These are phyloP conservation scores for Calocera viscosa DNA, from an alignment of 768 basidiomycete genomes.

Conservation along the genomic window DNA sequence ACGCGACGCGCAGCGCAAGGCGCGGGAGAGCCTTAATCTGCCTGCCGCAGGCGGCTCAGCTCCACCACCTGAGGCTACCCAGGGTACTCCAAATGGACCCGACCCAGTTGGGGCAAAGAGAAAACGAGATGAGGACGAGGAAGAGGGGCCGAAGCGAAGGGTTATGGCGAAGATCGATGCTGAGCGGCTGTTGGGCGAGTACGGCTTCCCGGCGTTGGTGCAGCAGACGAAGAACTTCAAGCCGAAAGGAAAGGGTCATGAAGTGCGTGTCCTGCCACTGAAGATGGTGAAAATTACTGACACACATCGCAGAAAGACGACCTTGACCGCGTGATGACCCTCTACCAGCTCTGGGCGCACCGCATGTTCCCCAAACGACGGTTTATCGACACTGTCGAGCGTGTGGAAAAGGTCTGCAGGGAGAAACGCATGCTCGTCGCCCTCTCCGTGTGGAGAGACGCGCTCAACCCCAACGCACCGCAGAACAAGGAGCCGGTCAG, in stretches of 20 bases:
- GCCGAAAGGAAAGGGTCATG: conserved; percentile 80
- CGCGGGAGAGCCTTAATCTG: background rate
- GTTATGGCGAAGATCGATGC: conserved; percentile 58
- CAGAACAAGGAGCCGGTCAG: conserved; percentile 10
- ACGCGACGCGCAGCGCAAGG: conserved; percentile 5
- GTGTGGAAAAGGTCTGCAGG: conserved; percentile 81
- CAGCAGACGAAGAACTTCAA: conserved; percentile 65
- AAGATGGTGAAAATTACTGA: background rate
- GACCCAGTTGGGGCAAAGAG: conserved; percentile 10
- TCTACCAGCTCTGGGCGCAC: conserved; percentile 95
- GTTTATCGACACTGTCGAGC: conserved; percentile 72
- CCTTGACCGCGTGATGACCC: conserved; percentile 60
- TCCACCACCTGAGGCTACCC: background rate
- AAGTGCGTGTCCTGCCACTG: conserved; percentile 39
- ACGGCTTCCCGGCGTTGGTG: conserved; percentile 71
- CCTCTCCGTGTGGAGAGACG: background rate
- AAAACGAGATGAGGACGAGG: conserved; percentile 25
- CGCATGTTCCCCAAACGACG: conserved; percentile 78
- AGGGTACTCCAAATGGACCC: background rate
- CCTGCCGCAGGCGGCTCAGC: background rate
- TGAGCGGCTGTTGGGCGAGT: conserved; percentile 46
- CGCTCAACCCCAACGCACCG: background rate
- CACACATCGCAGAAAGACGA: conserved; percentile 49
- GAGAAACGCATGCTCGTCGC: conserved; percentile 70
- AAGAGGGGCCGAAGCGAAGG: conserved; percentile 34